Base-by-base conservation (phyloP, 2,329 filamentous ascomycete species). In the Blastomyces percursus region DNA sequence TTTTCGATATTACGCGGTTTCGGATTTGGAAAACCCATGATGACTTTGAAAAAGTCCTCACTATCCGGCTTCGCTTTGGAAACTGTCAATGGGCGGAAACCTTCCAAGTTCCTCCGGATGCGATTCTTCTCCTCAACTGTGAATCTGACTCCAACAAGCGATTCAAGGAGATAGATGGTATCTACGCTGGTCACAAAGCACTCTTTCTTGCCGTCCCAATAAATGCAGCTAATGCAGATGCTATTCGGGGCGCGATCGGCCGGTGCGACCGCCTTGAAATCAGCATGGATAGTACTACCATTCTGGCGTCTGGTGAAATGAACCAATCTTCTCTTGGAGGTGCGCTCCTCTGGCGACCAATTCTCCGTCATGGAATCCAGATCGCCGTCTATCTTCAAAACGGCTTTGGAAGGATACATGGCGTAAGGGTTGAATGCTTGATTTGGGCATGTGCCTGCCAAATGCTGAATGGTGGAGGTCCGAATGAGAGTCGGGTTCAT, bases 1-100 rank as follows among this genome's bases (percentile, higher is more conserved):
- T 99, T 99, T 79, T 97, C 94, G 67, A 99, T 99, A 72, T 97
- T 96, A 66, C 94, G 84, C 21, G 94, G 94, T 77, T 97, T 97
- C 1, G 94, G 94, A 64, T 88, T 90, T 14, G 91, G 91, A 72
- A 97, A 97, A 1, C 86, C 90, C 94, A 99, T 99, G 77, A 99
- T 97, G 70, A 96, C 83, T 79, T 96, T 96, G 85, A 97, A 97
- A 76, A 97, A 97, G 62, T 95, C 91, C 74, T 97, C 93, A 73
- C 90, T 96, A 64, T 97, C 93, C 0, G 86, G 72, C 77, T 96
- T 96, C 63, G 87, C 86, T 76, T 99, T 99, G 68, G 91, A 96
- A 21, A 99, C 91, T 0, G 94, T 99, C 66, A 91, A 78, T 0
- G 94, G 94, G 44, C 90, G 87, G 79, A 96, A 97, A 0, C 92